Conservation (phyloP, 2,329 filamentous ascomycete genomes). For the Xylaria sp. region DNA sequence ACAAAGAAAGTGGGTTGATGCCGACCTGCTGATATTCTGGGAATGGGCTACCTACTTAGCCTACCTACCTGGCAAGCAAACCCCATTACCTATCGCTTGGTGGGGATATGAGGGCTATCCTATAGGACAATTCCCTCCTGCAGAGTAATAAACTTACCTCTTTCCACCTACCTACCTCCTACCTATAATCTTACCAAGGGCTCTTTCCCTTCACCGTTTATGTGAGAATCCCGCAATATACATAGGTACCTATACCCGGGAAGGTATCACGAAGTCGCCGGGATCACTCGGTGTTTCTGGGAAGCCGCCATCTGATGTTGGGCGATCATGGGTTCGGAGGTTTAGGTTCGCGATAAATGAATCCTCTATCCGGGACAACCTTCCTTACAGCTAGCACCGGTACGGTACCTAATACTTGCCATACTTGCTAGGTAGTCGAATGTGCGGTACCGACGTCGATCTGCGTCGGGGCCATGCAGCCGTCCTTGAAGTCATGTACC, state of each 20-base stretch:
- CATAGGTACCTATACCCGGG: too few relatives aligned
- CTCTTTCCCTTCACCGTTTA: not conserved
- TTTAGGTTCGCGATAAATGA: too few relatives aligned
- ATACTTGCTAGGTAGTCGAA: too few relatives aligned
- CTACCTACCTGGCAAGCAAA: too few relatives aligned
- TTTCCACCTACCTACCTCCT: too few relatives aligned
- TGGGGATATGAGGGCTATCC: conserved; percentile 18
- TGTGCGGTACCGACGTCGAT: conserved; percentile 11
- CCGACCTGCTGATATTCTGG: conserved; percentile 8
- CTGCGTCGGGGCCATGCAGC: conserved; percentile 4
- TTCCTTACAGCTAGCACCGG: too few relatives aligned
- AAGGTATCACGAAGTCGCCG: conserved; percentile 3
- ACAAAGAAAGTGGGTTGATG: conserved; percentile 2
- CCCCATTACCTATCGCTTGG: conserved; percentile 15
- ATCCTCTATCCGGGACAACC: too few relatives aligned
- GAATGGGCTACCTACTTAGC: conserved; percentile 6
- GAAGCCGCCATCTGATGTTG: conserved; percentile 1
- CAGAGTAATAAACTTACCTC: conserved; percentile 1
- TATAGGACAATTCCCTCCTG: conserved; percentile 6
- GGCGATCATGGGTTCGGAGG: not conserved
- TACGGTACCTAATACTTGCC: too few relatives aligned
- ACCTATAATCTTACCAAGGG: not conserved
- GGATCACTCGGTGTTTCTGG: not conserved
- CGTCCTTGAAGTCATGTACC: conserved; percentile 1
- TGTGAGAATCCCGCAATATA: conserved; percentile 2